Evolutionary conservation across 371 early-diverging fungal species (phyloP), one percentile per base, ranked within the genome.

Genomic region (Circinella umbellata): DNA sequence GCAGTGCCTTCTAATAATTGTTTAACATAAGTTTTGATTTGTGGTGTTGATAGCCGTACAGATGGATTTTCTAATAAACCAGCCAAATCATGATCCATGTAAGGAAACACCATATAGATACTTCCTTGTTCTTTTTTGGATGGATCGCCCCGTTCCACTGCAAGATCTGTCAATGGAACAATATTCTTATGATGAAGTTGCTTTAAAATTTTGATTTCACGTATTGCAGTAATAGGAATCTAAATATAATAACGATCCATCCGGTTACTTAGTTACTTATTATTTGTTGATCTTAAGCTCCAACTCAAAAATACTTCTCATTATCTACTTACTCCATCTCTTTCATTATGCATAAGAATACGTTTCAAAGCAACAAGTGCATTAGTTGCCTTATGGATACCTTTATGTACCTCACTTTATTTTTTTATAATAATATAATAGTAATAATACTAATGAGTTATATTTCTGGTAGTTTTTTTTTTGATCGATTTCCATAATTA

Each of bases 221-320:
- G 89, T 61, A 99, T 88, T 35, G 97, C 96, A 4, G 98, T 99
- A 67, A 98, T 94, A 1, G 99, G 98, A 70, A 98, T 85, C 86
- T 92, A 74, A 51, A 55, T 1, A 42, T 63, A 14, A 10, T 17
- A 13, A 27, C 27, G 27, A 27, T 27, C 2, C 27, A 27, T 27
- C 27, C 27, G 27, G 27, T 27, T 27, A 27, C 27, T 27, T 27
- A 27, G 27, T 27, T 27, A 27, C 27, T 27, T 27, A 27, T 27
- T 27, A 27, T 27, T 27, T 27, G 27, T 27, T 27, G 27, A 27
- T 27, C 27, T 27, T 27, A 27, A 27, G 27, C 27, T 27, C 27
- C 27, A 27, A 27, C 27, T 27, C 27, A 27, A 27, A 2, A 27
- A 27, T 2, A 27, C 27, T 27, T 27, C 27, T 27, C 27, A 27